These are phyloP conservation scores for Trametes maxima DNA, from an alignment of 768 basidiomycete genomes.

Conservation along the genomic window DNA sequence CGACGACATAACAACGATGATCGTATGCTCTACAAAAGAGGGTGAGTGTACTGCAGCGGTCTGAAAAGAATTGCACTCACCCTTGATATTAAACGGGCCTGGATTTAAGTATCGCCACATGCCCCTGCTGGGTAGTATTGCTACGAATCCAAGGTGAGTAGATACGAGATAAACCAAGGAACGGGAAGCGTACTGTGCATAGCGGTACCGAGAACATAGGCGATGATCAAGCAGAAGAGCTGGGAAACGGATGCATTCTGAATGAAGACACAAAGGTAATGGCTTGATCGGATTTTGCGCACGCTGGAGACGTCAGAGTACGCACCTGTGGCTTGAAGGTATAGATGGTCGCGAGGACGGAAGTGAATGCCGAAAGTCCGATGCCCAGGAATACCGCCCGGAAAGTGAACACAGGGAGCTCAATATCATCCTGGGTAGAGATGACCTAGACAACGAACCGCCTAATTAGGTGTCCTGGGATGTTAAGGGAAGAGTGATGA, in stretches of 20 bases:
- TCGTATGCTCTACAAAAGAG: slow-evolving; percentile 49
- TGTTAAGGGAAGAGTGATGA: not conserved
- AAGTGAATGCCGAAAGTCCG: slow-evolving; percentile 51
- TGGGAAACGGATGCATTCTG: slow-evolving; percentile 57
- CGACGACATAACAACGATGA: slow-evolving; percentile 62
- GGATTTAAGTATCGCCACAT: slow-evolving; percentile 62
- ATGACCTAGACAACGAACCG: slow-evolving; percentile 40
- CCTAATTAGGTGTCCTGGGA: too few species aligned
- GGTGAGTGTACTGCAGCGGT: slow-evolving; percentile 12
- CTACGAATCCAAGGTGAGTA: slow-evolving; percentile 27
- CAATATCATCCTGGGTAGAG: slow-evolving; percentile 52
- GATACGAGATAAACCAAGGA: not conserved
- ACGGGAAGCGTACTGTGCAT: slow-evolving; percentile 46
- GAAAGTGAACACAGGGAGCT: slow-evolving; percentile 50
- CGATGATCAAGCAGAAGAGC: slow-evolving; percentile 57
- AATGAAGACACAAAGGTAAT: not conserved
- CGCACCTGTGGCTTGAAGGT: slow-evolving; percentile 40
- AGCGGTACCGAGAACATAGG: slow-evolving; percentile 53
- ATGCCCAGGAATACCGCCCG: slow-evolving; percentile 50
- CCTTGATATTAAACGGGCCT: slow-evolving; percentile 61
- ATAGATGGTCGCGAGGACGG: slow-evolving; percentile 41
- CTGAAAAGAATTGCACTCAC: slow-evolving; percentile 25
- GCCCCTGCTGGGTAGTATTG: slow-evolving; percentile 47
- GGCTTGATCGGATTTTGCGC: not conserved
- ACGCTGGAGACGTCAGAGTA: not conserved